These are phyloP conservation scores for Nepenthes gracilis DNA, from an alignment of 148 eudicot genomes.

Conservation along the genomic window DNA sequence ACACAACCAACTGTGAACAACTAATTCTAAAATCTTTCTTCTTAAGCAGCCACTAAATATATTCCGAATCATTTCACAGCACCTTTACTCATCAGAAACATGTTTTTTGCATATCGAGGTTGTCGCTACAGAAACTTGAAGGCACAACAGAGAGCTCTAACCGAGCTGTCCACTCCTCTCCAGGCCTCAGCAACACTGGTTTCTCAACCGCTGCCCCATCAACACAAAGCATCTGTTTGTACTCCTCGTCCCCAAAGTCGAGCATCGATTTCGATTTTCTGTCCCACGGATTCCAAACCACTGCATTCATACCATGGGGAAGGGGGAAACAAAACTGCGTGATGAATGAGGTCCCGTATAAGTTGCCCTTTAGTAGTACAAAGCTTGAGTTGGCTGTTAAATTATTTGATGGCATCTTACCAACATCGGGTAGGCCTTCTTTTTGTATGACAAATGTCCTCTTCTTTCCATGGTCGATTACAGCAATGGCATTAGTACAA, in stretches of 20 bases:
- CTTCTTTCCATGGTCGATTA: constrained; percentile 79
- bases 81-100: constrained; percentile 1
- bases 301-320: constrained; percentile 13
- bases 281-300: constrained; percentile 93
- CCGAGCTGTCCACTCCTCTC: constrained; percentile 75
- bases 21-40: no score
- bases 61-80: no score
- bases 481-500: constrained; percentile 54
- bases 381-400: not conserved
- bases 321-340: not conserved
- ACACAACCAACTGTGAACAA: no score
- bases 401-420: constrained; percentile 21
- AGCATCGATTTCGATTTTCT: constrained; percentile 62
- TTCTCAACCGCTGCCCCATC: constrained; percentile 60
- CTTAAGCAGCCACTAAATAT: no score
- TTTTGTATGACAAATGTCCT: constrained; percentile 63
- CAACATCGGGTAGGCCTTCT: constrained; percentile 77
- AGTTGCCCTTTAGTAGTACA: no score
- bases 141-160: constrained; percentile 43
- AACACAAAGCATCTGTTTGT: constrained; percentile 71
- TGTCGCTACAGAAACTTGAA: constrained; percentile 58
- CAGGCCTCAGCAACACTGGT: constrained; percentile 59
- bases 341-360: no score
- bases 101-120: constrained; percentile 26
- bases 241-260: constrained; percentile 69